Base-by-base conservation (phyloP, 176 grass and related monocot species). In the Coix lacrymajobi region DNA sequence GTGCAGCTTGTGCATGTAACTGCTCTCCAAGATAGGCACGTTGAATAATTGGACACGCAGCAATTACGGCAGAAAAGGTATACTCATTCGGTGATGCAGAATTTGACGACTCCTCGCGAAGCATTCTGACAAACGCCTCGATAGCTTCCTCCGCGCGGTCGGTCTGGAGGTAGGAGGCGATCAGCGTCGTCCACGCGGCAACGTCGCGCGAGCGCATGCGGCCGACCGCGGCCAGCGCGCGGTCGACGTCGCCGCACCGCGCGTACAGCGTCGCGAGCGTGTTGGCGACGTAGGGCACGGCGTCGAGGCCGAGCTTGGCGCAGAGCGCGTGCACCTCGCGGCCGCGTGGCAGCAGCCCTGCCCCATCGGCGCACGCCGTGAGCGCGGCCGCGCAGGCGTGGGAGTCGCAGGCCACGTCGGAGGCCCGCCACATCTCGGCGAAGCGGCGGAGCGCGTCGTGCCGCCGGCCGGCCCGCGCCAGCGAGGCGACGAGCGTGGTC, bases 41-140 rank as follows among this genome's bases (percentile, higher is more conserved):
- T 5, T 62, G 51, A 49, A 85, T 56, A 79, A 83, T 81, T 44
- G 81, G 81, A 48, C 84, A 87, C 0, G 92, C 85, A 24, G 92
- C 81, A 39, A 91, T 84, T 54, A 94, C 84, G 2, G 80, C 78
- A 29, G 92, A 90, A 39, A 90, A 92, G 17, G 89, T 94, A 66
- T 90, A 94, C 34, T 89, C 87, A 43, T 94, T 94, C 8, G 89
- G 89, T 2, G 44, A 51, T 1, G 83, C 84, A 20, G 76, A 63
- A 22, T 66, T 65, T 16, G 85, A 73, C 31, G 67, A 8, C 29
- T 73, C 75, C 3, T 78, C 76, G 5, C 28, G 26, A 49, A 78
- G 84, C 87, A 94, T 92, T 66, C 64, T 26, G 66, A 87, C 4
- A 65, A 94, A 94, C 26, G 87, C 73, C 17, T 61, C 48, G 19